Base-by-base conservation (phyloP, 2,329 filamentous ascomycete species). In the Alternaria sp. region DNA sequence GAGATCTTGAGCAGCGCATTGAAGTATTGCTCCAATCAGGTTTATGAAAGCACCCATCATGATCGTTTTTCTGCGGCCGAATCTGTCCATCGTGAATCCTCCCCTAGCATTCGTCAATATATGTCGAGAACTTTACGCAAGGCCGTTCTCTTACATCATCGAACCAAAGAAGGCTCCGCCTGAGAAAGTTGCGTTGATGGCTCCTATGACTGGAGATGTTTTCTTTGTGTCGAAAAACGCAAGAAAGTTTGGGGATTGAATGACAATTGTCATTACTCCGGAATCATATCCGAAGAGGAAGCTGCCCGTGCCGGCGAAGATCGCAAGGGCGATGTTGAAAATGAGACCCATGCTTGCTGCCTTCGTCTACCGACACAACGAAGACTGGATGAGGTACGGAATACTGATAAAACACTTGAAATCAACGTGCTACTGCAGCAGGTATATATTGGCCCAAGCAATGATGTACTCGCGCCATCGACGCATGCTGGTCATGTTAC, bases 101-200 rank as follows among this genome's bases (percentile, higher is more conserved):
- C 82, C 84, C 74, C 76, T 78, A 30, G 10, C 46, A 54, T 64
- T 1, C 58, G 55, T 28, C 48, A 55, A 34, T 43, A 48, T 34
- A 53, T 20, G 9, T 2, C 9, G 14, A 8, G 4, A 30, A 18
- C 32, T n/a, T 22, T 30, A 4, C 14, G 10, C 9, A n/a, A 5
- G 27, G 20, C 12, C 30, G 44, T 7, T 5, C 11, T 12, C 74
- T 58, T 64, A 77, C 76, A 84, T 82, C 25, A 87, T 77, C 28
- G 84, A 80, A 5, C 85, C 85, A 63, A 87, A 84, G 32, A 85
- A 81, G 57, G 85, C 85, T n/a, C 85, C 85, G 5, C 84, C 85
- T 14, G 83, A 84, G 67, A 89, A 90, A 25, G 88, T 89, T 59
- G 86, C 87, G 70, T 88, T 87, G 72, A 90, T 86, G 20, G 87